A percentile compares a stretch with the other conserved stretches of the same genome.
phyloP scores from a whole-genome alignment of 495 filamentous ascomycete species.

The Astrothelium macrocarpum region DNA sequence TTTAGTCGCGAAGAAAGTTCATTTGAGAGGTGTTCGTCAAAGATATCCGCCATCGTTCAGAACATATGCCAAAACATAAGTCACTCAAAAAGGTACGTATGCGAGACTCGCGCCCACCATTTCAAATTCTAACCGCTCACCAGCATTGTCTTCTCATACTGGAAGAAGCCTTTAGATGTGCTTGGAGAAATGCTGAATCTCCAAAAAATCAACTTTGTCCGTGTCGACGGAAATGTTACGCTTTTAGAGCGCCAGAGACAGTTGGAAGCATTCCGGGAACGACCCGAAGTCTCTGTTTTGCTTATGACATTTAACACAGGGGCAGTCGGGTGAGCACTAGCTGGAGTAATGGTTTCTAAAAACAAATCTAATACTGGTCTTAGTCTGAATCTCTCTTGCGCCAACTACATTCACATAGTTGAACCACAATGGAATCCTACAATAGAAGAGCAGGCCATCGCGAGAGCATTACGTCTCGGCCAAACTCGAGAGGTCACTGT shows the following conservation, averaged over 20 bases:
- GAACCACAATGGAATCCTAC: background rate
- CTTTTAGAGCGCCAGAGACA: background rate
- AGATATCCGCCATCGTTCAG: conserved; percentile 2
- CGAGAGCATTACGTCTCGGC: background rate
- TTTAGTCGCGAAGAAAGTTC: background rate
- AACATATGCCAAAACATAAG: conserved; percentile 1
- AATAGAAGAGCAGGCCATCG: conserved; percentile 1
- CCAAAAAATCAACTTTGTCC: background rate
- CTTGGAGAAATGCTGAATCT: conserved; percentile 1
- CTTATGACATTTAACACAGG: background rate
- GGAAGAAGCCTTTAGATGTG: background rate
- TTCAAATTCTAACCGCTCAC: background rate
- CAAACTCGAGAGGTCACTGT: conserved; percentile 4
- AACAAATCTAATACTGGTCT: background rate
- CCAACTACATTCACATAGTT: background rate
- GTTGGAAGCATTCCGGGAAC: background rate
- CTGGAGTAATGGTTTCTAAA: background rate
- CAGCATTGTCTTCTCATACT: background rate
- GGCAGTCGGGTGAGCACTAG: conserved; percentile 1
- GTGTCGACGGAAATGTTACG: background rate
- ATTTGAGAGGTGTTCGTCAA: conserved; percentile 1
- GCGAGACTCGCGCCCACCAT: background rate
- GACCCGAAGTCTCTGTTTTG: background rate
- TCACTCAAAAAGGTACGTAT: background rate
- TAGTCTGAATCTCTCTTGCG: background rate